Percentiles rank a stretch among this genome's conserved stretches.
Conservation (phyloP, 2,329 filamentous ascomycete species). For the Plenodomus lindquistii region DNA sequence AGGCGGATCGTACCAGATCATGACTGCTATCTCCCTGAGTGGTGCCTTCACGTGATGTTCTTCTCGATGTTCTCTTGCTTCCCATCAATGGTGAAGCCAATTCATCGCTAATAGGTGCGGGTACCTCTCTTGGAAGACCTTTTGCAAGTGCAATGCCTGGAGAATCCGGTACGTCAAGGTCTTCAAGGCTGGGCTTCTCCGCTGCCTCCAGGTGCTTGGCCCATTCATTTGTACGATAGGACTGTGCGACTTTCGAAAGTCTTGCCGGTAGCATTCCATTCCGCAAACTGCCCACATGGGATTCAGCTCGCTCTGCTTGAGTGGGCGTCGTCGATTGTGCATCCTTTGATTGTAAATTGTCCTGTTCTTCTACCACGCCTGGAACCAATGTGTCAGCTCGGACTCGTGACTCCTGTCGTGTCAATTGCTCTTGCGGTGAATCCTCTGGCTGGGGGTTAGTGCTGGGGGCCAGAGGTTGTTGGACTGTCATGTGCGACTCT, state of each 20-base stretch:
- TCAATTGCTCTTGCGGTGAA: constrained; percentile 8
- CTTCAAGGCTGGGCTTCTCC: constrained; percentile 70
- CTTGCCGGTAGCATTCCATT: constrained; percentile 67
- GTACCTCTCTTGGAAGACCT: constrained; percentile 51
- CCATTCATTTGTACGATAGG: constrained; percentile 94
- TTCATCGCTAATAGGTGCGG: constrained; percentile 54
- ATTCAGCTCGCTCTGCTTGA: constrained; percentile 34
- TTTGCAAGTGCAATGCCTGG: constrained; percentile 48
- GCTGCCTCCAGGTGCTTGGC: constrained; percentile 83
- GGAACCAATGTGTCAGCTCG: constrained; percentile 26
- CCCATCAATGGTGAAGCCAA: constrained; percentile 23
- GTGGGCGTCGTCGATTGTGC: constrained; percentile 40
- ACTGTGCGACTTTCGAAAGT: constrained; percentile 75
- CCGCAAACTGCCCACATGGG: constrained; percentile 48
- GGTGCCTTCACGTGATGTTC: constrained; percentile 26
- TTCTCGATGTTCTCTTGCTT: constrained; percentile 27
- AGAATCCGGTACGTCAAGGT: constrained; percentile 55
- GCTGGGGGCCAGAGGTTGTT: constrained; percentile 32
- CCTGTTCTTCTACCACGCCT: constrained; percentile 18
- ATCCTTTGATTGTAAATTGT: constrained; percentile 44
- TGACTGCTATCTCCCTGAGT: constrained; percentile 22
- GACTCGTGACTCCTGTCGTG: constrained; percentile 14
- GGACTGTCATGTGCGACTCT: constrained; percentile 1
- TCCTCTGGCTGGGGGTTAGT: constrained; percentile 36
- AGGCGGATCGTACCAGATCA: constrained; percentile 22